phyloP scores from a whole-genome alignment of 768 basidiomycete species.

The Pulveroboletus sp. region DNA sequence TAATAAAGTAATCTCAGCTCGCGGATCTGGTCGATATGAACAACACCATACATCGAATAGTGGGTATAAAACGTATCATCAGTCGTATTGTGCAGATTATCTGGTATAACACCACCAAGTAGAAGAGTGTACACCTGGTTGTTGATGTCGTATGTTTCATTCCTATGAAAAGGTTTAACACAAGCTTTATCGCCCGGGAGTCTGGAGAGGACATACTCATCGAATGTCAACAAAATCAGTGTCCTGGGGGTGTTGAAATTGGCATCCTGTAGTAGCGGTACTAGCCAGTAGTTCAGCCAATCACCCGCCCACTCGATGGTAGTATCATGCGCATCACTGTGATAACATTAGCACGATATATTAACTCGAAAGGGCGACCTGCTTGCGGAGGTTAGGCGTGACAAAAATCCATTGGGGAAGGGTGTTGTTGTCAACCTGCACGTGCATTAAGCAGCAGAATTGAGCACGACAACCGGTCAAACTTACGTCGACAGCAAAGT shows the following conservation, averaged over 20 bases:
- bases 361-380: background rate
- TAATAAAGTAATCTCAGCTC: constrained; percentile 6
- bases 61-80: constrained; percentile 61
- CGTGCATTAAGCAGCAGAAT: background rate
- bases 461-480: background rate
- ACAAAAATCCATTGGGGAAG: constrained; percentile 62
- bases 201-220: constrained; percentile 54
- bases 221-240: constrained; percentile 60
- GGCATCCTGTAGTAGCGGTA: constrained; percentile 46
- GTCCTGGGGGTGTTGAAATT: constrained; percentile 55
- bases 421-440: constrained; percentile 33
- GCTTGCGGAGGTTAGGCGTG: constrained; percentile 53
- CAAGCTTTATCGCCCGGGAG: background rate
- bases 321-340: constrained; percentile 63
- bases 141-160: constrained; percentile 34
- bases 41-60: constrained; percentile 42
- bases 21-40: background rate
- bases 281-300: constrained; percentile 51
- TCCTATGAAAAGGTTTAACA: constrained; percentile 9
- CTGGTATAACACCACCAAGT: constrained; percentile 46
- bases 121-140: constrained; percentile 48
- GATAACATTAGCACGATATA: background rate
- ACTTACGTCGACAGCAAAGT: constrained; percentile 53
- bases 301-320: constrained; percentile 42
- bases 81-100: constrained; percentile 37